These are phyloP conservation scores for Tulasnella sp. DNA, from an alignment of 768 basidiomycete genomes.

Conservation along the genomic window DNA sequence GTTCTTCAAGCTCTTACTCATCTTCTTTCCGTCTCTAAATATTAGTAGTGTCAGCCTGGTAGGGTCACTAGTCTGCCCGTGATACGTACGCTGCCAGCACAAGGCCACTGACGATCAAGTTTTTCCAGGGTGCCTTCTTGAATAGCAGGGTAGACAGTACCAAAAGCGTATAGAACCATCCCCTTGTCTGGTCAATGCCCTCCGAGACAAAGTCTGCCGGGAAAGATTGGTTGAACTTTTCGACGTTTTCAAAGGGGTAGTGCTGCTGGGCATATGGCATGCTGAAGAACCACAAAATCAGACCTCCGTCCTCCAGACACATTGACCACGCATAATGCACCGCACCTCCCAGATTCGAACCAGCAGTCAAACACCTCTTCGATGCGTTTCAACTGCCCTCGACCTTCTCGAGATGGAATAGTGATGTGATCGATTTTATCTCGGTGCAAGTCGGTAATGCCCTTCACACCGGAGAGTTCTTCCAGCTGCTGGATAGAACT, in stretches of 20 bases:
- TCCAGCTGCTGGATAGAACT: slow-evolving; percentile 90
- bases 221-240: slow-evolving; percentile 78
- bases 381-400: slow-evolving; percentile 82
- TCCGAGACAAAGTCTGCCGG: slow-evolving; percentile 98
- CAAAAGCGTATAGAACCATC: slow-evolving; percentile 99
- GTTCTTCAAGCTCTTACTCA: slow-evolving; percentile 97
- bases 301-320: background rate
- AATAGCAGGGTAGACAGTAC: slow-evolving; percentile 97
- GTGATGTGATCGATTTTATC: slow-evolving; percentile 96
- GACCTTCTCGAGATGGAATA: slow-evolving; percentile 89
- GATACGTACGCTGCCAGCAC: slow-evolving; percentile 84
- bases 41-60: slow-evolving; percentile 1
- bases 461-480: slow-evolving; percentile 76
- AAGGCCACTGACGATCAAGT: slow-evolving; percentile 93
- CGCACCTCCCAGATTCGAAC: slow-evolving; percentile 98
- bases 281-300: slow-evolving; percentile 48
- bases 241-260: slow-evolving; percentile 98
- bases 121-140: slow-evolving; percentile 94
- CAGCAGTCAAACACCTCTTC: slow-evolving; percentile 99
- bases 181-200: slow-evolving; percentile 98
- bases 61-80: background rate
- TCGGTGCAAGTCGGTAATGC: slow-evolving; percentile 88
- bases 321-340: slow-evolving; percentile 1
- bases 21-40: slow-evolving; percentile 93
- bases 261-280: slow-evolving; percentile 99